Conservation (phyloP, 1,284 basidiomycete species). For the Trichosporon sp. region DNA sequence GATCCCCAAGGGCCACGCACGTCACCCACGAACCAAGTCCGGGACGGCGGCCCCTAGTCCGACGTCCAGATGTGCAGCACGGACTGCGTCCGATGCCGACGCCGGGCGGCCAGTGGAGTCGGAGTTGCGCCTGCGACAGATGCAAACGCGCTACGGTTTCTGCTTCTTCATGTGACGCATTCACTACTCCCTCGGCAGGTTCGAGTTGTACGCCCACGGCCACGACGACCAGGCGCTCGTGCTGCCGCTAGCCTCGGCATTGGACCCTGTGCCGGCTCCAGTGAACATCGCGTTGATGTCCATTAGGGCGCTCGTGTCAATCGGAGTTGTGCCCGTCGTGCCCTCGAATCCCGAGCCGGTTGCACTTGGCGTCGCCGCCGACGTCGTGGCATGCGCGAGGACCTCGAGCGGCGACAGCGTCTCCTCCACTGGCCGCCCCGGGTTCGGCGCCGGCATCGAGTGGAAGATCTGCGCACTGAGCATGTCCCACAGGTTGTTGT, state of each 20-base stretch:
- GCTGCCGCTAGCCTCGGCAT: background rate
- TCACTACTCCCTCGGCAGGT: background rate
- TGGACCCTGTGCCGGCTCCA: background rate
- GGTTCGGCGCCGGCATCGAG: slow-evolving; percentile 2
- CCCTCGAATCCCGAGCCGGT: background rate
- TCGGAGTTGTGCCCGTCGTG: background rate
- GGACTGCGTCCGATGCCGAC: background rate
- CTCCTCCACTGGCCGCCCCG: background rate
- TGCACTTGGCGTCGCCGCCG: background rate
- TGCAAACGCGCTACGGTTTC: background rate
- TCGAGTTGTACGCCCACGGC: background rate
- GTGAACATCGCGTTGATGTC: slow-evolving; percentile 3
- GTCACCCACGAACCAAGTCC: no score
- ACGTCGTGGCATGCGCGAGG: background rate
- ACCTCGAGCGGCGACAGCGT: background rate
- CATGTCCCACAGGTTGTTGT: slow-evolving; percentile 1
- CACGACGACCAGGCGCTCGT: background rate
- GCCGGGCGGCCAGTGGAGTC: no score
- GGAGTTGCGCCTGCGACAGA: background rate
- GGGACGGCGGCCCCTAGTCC: no score
- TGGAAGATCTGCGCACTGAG: slow-evolving; percentile 3
- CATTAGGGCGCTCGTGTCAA: background rate
- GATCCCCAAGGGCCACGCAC: background rate
- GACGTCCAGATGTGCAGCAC: background rate
- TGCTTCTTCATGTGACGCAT: background rate